phyloP scores from a whole-genome alignment of 768 basidiomycete species.

The Collybiopsis luxurians region DNA sequence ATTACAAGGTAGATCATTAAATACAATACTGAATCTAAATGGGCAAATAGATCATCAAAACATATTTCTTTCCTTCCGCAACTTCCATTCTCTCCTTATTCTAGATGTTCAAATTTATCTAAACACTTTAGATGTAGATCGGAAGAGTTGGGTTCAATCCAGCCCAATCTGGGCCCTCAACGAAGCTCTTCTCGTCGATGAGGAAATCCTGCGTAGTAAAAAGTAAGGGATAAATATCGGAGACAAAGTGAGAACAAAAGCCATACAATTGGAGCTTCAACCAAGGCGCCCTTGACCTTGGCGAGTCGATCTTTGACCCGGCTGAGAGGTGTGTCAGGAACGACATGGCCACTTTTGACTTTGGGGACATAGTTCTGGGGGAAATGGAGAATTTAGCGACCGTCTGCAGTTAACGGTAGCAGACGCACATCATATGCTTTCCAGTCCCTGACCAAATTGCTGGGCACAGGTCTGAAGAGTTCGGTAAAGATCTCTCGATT shows the following conservation, averaged over 20 bases:
- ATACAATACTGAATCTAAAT: too few relatives aligned
- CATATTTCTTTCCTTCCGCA: too few relatives aligned
- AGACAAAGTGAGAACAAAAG: conserved; percentile 8
- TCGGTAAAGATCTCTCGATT: conserved; percentile 88
- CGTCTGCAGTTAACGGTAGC: not conserved
- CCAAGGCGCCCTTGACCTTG: conserved; percentile 68
- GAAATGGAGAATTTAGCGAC: not conserved
- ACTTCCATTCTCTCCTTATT: too few relatives aligned
- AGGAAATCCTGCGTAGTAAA: conserved; percentile 65
- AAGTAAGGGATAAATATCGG: not conserved
- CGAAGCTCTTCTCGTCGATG: conserved; percentile 74
- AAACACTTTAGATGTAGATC: conserved; percentile 57
- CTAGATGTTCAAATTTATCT: too few relatives aligned
- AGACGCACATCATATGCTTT: conserved; percentile 66
- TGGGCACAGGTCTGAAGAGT: conserved; percentile 83
- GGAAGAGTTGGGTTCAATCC: conserved; percentile 76
- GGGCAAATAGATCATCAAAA: too few relatives aligned
- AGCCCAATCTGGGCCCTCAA: conserved; percentile 68
- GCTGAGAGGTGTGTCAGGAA: conserved; percentile 58
- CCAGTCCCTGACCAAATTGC: conserved; percentile 80
- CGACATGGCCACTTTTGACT: conserved; percentile 79
- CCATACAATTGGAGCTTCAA: conserved; percentile 71
- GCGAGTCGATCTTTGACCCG: conserved; percentile 76
- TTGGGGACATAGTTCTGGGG: conserved; percentile 72
- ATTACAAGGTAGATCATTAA: too few relatives aligned